Base-by-base conservation (phyloP, 2,329 filamentous ascomycete genomes). In the Penicillium oxalicum region DNA sequence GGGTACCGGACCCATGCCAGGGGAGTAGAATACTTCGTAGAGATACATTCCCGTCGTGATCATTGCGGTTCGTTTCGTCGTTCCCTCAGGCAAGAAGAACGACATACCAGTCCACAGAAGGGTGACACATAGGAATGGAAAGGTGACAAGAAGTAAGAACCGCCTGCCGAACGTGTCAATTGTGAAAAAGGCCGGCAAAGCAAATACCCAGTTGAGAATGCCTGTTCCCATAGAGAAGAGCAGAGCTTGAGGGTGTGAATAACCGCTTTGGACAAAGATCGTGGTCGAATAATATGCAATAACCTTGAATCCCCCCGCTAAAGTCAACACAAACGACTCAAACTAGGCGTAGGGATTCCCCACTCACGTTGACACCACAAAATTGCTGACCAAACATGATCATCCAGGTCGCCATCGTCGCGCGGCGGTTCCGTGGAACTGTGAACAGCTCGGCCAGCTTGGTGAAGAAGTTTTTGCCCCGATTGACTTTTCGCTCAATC, bases 311-410 rank as follows among this genome's bases (percentile, higher is more conserved):
- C 25, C 11, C 5, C 6, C 9, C 18, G 18, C 4, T 6, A 24
- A 11, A 39, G 36, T 39, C 2, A 7, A 24, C 8, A 2, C 29
- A 26, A 2, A 24, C 7, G 2, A 4, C 25, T 9, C 9, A 6
- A 6, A 24, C 8, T 39, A 25, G 13, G 9, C 3, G 11, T 4
- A 39, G 7, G 3, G 3, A 11, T 24, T 25, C 18, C 25, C 6
- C 9, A 39, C 36, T 39, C 18, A 39, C 74, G 39, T 81, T 81
- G 36, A 80, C 70, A 4, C 70, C 71, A 48, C 76, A 78, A 56
- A 74, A 73, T 55, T 83, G 81, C 58, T 85, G 81, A 72, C 81
- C 76, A 53, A 83, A 84, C 82, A 86, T 86, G 48, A 84, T 79
- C 35, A 83, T 78, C 65, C 80, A 76, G 1, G 74, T 79, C 2